Conservation (phyloP, 441 rosid species). For the Metrosideros polymorpha region DNA sequence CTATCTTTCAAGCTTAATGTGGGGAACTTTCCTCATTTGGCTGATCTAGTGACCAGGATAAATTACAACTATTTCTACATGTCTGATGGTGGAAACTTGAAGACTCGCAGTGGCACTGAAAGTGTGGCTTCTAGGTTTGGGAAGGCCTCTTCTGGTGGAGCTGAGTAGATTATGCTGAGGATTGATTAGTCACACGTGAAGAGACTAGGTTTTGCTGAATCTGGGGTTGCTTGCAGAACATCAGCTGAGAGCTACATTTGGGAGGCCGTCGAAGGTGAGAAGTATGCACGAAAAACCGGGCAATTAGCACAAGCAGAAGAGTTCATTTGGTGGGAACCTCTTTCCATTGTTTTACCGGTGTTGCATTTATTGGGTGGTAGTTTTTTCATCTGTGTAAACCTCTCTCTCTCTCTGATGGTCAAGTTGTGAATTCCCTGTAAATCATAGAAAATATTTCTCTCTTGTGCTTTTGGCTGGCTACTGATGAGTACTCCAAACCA, state of each 20-base stretch:
- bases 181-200: not conserved
- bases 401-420: not conserved
- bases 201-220: not conserved
- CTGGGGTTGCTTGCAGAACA: not conserved
- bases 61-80: constrained; percentile 90
- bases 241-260: not conserved
- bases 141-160: constrained; percentile 11
- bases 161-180: not conserved
- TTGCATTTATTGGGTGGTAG: not conserved
- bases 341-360: not conserved
- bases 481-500: not conserved
- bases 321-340: not conserved
- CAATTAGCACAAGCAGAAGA: not conserved
- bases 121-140: constrained; percentile 26
- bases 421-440: not conserved
- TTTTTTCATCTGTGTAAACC: not conserved
- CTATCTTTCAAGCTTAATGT: constrained; percentile 81
- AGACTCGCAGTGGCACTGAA: constrained; percentile 44
- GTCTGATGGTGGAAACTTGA: constrained; percentile 76
- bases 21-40: constrained; percentile 91
- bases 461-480: not conserved
- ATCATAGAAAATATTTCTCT: not conserved
- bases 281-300: not conserved
- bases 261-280: not conserved
- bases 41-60: constrained; percentile 85